A percentile compares a stretch with the other conserved stretches of the same genome.
Conservation (phyloP, 2,329 filamentous ascomycete genomes). For the Aureobasidium sp. region DNA sequence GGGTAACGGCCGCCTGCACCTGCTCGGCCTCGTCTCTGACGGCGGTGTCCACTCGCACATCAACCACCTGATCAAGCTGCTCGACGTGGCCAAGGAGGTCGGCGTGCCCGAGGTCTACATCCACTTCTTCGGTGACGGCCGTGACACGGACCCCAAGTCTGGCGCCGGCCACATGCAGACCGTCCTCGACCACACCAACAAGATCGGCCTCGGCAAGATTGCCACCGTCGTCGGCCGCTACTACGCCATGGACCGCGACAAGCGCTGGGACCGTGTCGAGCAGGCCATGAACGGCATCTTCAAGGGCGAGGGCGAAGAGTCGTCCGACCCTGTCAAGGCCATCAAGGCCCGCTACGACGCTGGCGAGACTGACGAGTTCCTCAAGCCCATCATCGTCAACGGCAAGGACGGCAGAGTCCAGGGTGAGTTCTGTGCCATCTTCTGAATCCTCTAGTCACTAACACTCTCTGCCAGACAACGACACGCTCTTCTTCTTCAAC, state of each 20-base stretch:
- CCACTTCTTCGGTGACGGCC: conserved; percentile 97
- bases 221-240: conserved; percentile 92
- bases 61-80: conserved; percentile 78
- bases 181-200: conserved; percentile 70
- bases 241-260: conserved; percentile 99
- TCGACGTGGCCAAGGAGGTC: conserved; percentile 84
- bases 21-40: conserved; percentile 87
- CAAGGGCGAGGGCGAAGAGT: conserved; percentile 78
- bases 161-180: conserved; percentile 81
- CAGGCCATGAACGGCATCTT: conserved; percentile 81
- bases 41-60: conserved; percentile 97
- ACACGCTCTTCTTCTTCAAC: conserved; percentile 99
- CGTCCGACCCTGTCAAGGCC: conserved; percentile 74
- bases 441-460: neutral
- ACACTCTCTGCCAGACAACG: conserved; percentile 56
- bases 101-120: conserved; percentile 88
- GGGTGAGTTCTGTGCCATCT: conserved; percentile 43
- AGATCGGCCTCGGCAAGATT: conserved; percentile 79
- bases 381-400: conserved; percentile 93
- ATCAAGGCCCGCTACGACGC: conserved; percentile 83
- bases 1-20: conserved; percentile 85
- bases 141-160: conserved; percentile 96
- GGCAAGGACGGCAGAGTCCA: conserved; percentile 80
- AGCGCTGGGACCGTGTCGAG: conserved; percentile 95
- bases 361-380: conserved; percentile 91